Evolutionary conservation across 495 filamentous ascomycete genomes (phyloP).

Genomic region (Penicillium malachiteum): DNA sequence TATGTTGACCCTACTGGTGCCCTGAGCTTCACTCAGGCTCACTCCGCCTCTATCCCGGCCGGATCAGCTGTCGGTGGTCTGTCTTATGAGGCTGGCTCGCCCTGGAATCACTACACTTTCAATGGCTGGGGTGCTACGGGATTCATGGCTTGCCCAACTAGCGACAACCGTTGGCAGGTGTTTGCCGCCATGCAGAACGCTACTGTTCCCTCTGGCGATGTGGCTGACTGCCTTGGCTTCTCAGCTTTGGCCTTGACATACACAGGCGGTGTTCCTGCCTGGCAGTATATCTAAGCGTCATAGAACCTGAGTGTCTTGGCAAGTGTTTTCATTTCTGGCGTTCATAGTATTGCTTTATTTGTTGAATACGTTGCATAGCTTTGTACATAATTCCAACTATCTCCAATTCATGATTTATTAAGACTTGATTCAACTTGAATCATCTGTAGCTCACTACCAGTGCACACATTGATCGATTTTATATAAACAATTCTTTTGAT

Average conservation of each 20-base stretch:
- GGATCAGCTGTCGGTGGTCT: constrained; percentile 51
- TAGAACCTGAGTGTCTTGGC: neutral
- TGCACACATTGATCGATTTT: neutral
- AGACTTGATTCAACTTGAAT: too few species aligned
- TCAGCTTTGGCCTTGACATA: constrained; percentile 32
- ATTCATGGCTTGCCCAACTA: constrained; percentile 46
- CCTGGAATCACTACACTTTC: constrained; percentile 31
- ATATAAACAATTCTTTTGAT: neutral
- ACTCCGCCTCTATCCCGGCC: constrained; percentile 55
- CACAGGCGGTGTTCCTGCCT: constrained; percentile 29
- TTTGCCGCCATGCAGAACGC: constrained; percentile 40
- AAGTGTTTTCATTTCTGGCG: neutral
- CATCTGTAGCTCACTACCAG: too few species aligned
- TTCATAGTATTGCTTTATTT: neutral
- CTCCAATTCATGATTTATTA: neutral
- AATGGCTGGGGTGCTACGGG: constrained; percentile 33
- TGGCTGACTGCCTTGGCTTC: constrained; percentile 42
- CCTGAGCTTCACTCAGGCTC: constrained; percentile 59
- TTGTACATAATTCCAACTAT: neutral
- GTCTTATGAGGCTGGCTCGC: constrained; percentile 27
- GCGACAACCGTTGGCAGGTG: constrained; percentile 42
- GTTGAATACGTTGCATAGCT: neutral
- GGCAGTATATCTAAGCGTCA: constrained; percentile 40
- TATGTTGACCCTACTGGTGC: constrained; percentile 58
- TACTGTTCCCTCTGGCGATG: constrained; percentile 38